phyloP scores from a whole-genome alignment of 352 stramenopile species.

The Phytophthora uliginosa region DNA sequence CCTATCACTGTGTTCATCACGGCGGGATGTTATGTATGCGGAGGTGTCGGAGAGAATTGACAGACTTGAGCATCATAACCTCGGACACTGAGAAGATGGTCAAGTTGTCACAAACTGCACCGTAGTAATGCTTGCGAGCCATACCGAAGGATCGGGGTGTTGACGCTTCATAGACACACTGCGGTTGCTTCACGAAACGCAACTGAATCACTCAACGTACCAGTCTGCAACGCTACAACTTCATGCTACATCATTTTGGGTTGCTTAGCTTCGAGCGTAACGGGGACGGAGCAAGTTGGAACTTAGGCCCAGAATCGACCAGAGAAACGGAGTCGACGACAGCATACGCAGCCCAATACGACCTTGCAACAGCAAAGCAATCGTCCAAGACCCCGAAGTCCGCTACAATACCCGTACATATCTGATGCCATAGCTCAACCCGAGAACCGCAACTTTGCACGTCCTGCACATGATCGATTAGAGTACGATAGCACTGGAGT shows the following conservation, averaged over 20 bases:
- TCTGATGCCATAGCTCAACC: too few species aligned
- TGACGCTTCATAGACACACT: too few species aligned
- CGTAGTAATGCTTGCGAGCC: not conserved
- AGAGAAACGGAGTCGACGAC: not conserved
- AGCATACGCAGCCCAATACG: not conserved
- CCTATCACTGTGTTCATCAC: not conserved
- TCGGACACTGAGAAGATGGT: not conserved
- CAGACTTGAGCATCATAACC: not conserved
- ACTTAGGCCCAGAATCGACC: slow-evolving; percentile 2
- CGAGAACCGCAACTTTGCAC: not conserved
- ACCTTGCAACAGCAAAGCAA: not conserved
- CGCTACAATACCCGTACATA: not conserved
- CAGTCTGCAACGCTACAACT: not conserved
- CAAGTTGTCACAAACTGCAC: not conserved
- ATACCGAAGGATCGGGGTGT: too few species aligned
- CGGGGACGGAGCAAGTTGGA: not conserved
- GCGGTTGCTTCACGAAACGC: not conserved
- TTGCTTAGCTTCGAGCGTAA: not conserved
- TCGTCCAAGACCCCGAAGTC: not conserved
- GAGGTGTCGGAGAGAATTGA: not conserved
- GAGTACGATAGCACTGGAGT: slow-evolving; percentile 24
- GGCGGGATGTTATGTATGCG: too few species aligned
- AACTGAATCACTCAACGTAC: not conserved
- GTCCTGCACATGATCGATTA: not conserved
- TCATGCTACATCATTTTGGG: not conserved